Base-by-base conservation (phyloP, 2,329 filamentous ascomycete genomes). In the Cladosporium sp. region DNA sequence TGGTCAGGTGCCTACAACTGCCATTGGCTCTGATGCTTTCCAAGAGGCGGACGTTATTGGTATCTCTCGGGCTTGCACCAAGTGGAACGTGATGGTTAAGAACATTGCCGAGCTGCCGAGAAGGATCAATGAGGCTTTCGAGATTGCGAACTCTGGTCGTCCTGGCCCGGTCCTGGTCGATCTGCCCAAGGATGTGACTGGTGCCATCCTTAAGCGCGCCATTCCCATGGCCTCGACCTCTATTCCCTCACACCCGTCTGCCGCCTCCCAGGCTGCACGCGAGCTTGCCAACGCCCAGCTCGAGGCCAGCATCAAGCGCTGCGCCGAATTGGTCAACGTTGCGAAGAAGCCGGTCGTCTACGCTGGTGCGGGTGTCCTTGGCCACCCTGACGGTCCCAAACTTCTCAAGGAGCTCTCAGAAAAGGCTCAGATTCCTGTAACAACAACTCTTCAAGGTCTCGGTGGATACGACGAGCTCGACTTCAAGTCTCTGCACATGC, bases 41-140 rank as follows among this genome's bases (percentile, higher is more conserved):
- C 95, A 99, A 79, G 95, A 98, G 81, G 93, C 93, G 67, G 95
- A 99, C 76, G 89, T 96, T 41, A 85, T 97, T 67, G 94, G 94
- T 72, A 98, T 99, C 78, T 96, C 92, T 38, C 87, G 94, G 75
- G 89, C 93, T 24, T 97, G 93, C 85, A 97, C 93, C 72, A 98
- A 98, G 84, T 99, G 95, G 95, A 98, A 98, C 74, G 92, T 96
- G 68, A 96, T 98, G 93, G 92, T 97, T 59, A 97, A 96, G 86
- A 94, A 90, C 78, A 89, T 97, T 65, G 93, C 92, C 60, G 95
- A 99, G 81, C 85, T 99, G 65, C 95, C 95, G 60, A 88, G 92
- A 74, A 88, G 94, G 71, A 98, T 98, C 77, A 97, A 97, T 79
- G 95, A 98, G 82, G 95, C 95, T 59, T 98, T 98, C 76, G 93